Conservation (phyloP, 352 stramenopile species). For the Peronospora destructor region DNA sequence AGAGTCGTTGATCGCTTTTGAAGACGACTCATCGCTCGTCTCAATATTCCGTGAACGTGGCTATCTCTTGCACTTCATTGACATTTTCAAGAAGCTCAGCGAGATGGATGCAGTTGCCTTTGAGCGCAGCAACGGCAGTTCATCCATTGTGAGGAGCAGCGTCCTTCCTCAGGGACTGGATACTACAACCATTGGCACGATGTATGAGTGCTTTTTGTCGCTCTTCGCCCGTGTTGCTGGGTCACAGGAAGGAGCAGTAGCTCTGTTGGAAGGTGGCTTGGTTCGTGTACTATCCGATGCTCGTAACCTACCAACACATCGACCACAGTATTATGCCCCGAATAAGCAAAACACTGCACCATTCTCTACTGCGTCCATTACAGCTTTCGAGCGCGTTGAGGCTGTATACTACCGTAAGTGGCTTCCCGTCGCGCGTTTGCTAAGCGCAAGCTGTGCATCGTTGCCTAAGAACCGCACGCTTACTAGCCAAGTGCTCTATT, state of each 20-base stretch:
- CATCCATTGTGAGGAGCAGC: slow-evolving; percentile 34
- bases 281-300: slow-evolving; percentile 56
- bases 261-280: slow-evolving; percentile 63
- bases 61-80: slow-evolving; percentile 76
- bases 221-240: slow-evolving; percentile 61
- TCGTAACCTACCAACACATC: slow-evolving; percentile 58
- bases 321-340: slow-evolving; percentile 49
- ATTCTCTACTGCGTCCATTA: slow-evolving; percentile 28
- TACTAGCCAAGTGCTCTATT: slow-evolving; percentile 45
- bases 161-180: slow-evolving; percentile 46
- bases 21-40: slow-evolving; percentile 40
- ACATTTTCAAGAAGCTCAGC: slow-evolving; percentile 64
- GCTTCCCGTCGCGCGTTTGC: slow-evolving; percentile 57
- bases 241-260: slow-evolving; percentile 55
- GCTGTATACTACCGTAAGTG: slow-evolving; percentile 70
- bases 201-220: slow-evolving; percentile 81
- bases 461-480: slow-evolving; percentile 66
- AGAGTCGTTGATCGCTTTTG: slow-evolving; percentile 55
- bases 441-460: slow-evolving; percentile 51
- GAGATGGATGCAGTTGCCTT: slow-evolving; percentile 57
- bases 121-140: slow-evolving; percentile 34
- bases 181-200: slow-evolving; percentile 59
- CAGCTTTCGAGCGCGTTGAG: slow-evolving; percentile 55
- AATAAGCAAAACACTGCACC: slow-evolving; percentile 26
- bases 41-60: slow-evolving; percentile 63